Percentiles rank a stretch among this genome's conserved stretches.
phyloP scores from a whole-genome alignment of 768 basidiomycete genomes.

The Trametes elegans region DNA sequence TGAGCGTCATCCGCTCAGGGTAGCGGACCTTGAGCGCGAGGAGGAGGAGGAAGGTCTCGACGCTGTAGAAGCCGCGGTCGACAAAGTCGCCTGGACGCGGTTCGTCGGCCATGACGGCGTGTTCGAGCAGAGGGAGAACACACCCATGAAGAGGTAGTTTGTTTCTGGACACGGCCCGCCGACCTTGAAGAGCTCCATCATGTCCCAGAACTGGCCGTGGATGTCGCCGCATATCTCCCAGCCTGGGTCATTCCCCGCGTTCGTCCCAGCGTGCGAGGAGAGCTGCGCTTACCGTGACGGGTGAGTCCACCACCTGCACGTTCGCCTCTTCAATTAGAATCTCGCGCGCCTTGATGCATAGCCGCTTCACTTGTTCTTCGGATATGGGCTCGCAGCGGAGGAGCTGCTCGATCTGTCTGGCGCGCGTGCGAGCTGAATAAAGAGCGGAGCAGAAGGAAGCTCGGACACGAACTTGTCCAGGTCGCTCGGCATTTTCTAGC shows the following conservation, averaged over 20 bases:
- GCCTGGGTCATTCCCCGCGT: conserved; percentile 7
- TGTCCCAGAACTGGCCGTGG: conserved; percentile 95
- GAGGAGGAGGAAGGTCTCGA: conserved; percentile 93
- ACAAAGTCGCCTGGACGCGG: conserved; percentile 86
- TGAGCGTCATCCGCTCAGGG: conserved; percentile 95
- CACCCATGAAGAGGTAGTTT: conserved; percentile 96
- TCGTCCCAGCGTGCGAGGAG: conserved; percentile 15
- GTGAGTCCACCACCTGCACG: conserved; percentile 93
- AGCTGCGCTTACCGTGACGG: conserved; percentile 75
- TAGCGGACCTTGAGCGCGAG: conserved; percentile 96
- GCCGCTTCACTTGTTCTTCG: conserved; percentile 91
- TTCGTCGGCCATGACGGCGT: conserved; percentile 10
- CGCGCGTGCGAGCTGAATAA: conserved; percentile 1
- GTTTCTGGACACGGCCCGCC: conserved; percentile 92
- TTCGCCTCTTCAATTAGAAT: conserved; percentile 98
- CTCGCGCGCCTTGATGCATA: conserved; percentile 95
- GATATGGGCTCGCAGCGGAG: conserved; percentile 93
- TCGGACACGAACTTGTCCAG: conserved; percentile 18
- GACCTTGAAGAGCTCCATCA: conserved; percentile 93
- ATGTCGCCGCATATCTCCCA: conserved; percentile 90
- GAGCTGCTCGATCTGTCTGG: conserved; percentile 92
- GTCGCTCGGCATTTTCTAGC: conserved; percentile 11
- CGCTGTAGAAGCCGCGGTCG: conserved; percentile 95
- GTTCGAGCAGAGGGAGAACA: conserved; percentile 26
- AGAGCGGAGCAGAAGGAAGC: background rate